Percentiles rank a stretch among this genome's conserved stretches.
Evolutionary conservation across 257 asterid genomes (phyloP).

Genomic region (Linaria vulgaris): DNA sequence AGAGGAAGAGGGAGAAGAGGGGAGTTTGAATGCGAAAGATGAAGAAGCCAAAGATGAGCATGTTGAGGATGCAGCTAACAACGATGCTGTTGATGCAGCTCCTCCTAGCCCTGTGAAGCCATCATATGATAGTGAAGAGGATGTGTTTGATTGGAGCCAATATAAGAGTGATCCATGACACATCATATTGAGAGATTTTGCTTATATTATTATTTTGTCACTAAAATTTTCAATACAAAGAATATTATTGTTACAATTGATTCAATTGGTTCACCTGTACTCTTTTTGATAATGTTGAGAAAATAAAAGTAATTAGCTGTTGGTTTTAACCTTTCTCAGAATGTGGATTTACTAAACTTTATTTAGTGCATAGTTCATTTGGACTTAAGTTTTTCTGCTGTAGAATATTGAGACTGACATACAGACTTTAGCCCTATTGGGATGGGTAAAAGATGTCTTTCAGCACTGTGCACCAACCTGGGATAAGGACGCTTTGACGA

Average conservation of each 20-base stretch:
- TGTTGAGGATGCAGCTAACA: slow-evolving; percentile 31
- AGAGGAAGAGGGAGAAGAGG: slow-evolving; percentile 42
- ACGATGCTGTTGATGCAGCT: slow-evolving; percentile 23
- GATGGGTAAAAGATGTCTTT: slow-evolving; percentile 96
- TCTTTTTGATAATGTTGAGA: too few species aligned
- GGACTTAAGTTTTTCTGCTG: too few species aligned
- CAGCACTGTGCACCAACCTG: slow-evolving; percentile 93
- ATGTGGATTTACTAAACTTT: too few species aligned
- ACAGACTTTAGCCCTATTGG: slow-evolving; percentile 46
- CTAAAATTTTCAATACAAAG: too few species aligned
- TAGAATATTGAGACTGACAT: too few species aligned
- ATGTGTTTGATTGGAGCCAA: slow-evolving; percentile 41
- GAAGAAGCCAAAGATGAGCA: slow-evolving; percentile 40
- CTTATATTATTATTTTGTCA: too few species aligned
- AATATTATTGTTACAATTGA: too few species aligned
- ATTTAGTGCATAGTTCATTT: too few species aligned
- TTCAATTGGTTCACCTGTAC: too few species aligned
- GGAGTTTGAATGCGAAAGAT: slow-evolving; percentile 35
- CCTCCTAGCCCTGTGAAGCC: slow-evolving; percentile 34
- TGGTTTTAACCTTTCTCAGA: too few species aligned
- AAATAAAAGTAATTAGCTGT: too few species aligned
- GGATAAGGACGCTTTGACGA: slow-evolving; percentile 80
- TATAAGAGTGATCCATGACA: slow-evolving; percentile 45
- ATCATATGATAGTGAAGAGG: slow-evolving; percentile 46
- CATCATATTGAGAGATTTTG: too few species aligned